phyloP scores from a whole-genome alignment of 805 yeast genomes.

The Candida arabinofermentans region DNA sequence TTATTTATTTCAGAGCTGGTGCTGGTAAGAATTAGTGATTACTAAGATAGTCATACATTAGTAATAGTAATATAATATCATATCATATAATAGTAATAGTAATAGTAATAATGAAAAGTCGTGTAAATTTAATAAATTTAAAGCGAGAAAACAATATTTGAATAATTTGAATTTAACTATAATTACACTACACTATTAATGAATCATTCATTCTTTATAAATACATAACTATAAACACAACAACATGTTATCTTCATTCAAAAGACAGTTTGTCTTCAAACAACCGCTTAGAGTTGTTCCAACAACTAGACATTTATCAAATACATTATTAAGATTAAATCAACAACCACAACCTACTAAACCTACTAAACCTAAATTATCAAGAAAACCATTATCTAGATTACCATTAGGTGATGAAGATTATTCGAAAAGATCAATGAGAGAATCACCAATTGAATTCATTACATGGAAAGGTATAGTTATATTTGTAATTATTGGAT shows the following conservation, averaged over 20 bases:
- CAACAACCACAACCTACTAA: background rate
- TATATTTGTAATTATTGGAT: conserved; percentile 65
- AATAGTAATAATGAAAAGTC: no score
- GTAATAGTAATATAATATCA: background rate
- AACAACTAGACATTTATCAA: background rate
- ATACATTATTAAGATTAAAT: background rate
- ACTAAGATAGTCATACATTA: no score
- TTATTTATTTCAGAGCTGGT: conserved; percentile 67
- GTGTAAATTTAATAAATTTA: no score
- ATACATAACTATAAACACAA: no score
- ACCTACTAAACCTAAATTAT: background rate
- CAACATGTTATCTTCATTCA: background rate
- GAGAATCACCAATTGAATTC: conserved; percentile 53
- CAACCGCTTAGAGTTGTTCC: background rate
- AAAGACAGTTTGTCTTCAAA: background rate
- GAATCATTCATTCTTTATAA: no score
- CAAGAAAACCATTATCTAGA: conserved; percentile 68
- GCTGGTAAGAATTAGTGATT: conserved; percentile 56
- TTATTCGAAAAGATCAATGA: conserved; percentile 26
- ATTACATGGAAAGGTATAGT: conserved; percentile 82
- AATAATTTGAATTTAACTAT: no score
- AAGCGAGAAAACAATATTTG: no score
- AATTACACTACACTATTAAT: no score
- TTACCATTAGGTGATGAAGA: conserved; percentile 67
- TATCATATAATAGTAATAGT: background rate